Evolutionary conservation across 2,329 filamentous ascomycete genomes (phyloP), one percentile per base, ranked within the genome.

Genomic region (Lomentospora prolificans): DNA sequence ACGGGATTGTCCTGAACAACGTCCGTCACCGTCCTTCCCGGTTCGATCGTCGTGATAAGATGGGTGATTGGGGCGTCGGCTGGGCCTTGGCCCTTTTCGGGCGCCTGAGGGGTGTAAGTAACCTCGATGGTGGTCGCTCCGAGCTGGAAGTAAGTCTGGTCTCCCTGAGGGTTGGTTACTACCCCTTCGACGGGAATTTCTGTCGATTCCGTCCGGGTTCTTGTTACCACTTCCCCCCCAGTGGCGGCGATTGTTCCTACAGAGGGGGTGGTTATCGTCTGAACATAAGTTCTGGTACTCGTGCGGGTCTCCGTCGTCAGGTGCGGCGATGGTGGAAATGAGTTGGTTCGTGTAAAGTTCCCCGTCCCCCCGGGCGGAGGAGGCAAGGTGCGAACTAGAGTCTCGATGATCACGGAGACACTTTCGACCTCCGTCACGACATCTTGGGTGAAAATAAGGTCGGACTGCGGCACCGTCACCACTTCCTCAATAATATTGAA

Each of bases 91-190:
- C 14, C 55, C 17, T 39, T 60, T 25, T 7, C 59, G 24, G 33
- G 54, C 2, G 44, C 57, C 8, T 48, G 36, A 1, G 57, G 27
- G 0, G 64, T 64, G 17, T 60, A 57, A 8, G 59, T 55, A 2
- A 55, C 55, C 2, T 60, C 62, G 28, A 65, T 61, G n/a, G 59
- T 61, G 14, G 62, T 61, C 8, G 39, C 58, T 0, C 63, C 63
- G 25, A 62, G 46, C 17, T 53, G 24, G 3, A 60, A 55, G 22
- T 61, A 61, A 1, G 57, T 53, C 36, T 56, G 51, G 2, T 36
- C 50, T 24, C 14, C 28, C 17, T 12, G 17, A 7, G 27, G 27
- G 2, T 55, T 22, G 1, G 24, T 41, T 1, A 51, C 55, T 4
- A 48, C 51, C 0, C 57, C 58, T 7, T 19, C 22, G 3, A 54